Evolutionary conservation across 768 basidiomycete genomes (phyloP).

Genomic region (Candolleomyces efflorescens): DNA sequence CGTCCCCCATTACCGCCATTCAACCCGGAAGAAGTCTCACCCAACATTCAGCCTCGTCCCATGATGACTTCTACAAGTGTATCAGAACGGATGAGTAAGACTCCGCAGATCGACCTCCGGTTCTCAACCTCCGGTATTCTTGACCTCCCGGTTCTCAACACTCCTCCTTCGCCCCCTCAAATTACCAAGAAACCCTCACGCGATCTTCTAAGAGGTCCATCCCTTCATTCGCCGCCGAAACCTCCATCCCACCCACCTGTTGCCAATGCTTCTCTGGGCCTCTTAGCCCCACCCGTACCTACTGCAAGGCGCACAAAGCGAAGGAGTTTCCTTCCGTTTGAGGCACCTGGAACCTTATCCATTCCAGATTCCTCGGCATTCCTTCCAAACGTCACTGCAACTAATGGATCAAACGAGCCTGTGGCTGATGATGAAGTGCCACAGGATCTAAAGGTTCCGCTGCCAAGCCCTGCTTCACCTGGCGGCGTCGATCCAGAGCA

Average conservation of each 20-base stretch:
- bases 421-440: conserved; percentile 18
- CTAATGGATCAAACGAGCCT: conserved; percentile 12
- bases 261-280: conserved; percentile 21
- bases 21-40: conserved; percentile 12
- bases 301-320: conserved; percentile 61
- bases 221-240: conserved; percentile 7
- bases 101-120: conserved; percentile 65
- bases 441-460: conserved; percentile 23
- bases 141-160: conserved; percentile 36
- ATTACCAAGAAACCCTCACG: conserved; percentile 18
- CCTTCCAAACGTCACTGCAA: conserved; percentile 45
- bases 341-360: conserved; percentile 53
- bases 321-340: conserved; percentile 86
- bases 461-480: conserved; percentile 39
- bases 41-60: conserved; percentile 20
- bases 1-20: conserved; percentile 25
- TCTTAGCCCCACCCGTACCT: conserved; percentile 40
- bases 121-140: conserved; percentile 68
- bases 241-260: conserved; percentile 8
- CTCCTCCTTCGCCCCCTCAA: conserved; percentile 23
- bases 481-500: conserved; percentile 41
- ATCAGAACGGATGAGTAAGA: conserved; percentile 33
- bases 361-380: conserved; percentile 64
- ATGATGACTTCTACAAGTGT: conserved; percentile 12
- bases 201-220: conserved; percentile 23